Base-by-base conservation (phyloP, 306 rosid genomes). In the Arachis hypogaea region DNA sequence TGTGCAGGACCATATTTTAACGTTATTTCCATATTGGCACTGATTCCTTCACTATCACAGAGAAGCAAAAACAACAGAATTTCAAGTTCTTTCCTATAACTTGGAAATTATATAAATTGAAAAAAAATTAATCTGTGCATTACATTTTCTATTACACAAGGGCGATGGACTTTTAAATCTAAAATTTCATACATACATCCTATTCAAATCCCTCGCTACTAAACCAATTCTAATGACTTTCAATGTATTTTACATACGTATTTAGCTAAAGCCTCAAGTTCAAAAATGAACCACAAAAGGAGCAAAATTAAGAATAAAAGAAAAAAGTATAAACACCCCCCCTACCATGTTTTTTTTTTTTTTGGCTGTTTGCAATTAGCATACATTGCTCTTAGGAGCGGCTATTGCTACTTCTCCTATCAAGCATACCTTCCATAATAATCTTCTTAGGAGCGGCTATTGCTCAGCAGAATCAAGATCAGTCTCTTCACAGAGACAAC, bases 341-440 rank as follows among this genome's bases (percentile, higher is more conserved):
- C 28, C 1, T 22, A 22, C 28, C 28, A 22, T 22, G 28, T 22
- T 22, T 22, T 1, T 22, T 1, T 22, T 22, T 22, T 9, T 22
- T 10, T 12, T 4, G 42, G 36, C 18, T 50, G 10, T 40, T 72
- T 36, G 22, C 5, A 8, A 72, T 11, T 11, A 11, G 47, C 12
- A 33, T 5, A 1, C n/a, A n/a, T 51, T 5, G 28, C 43, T 52
- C 8, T 3, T 3, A 47, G 36, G 44, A 52, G 6, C 7, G 12
- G 9, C 18, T 36, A 74, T 69, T 56, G 66, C 46, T 43, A 33
- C 56, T 57, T 7, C 42, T 55, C 46, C 46, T 43, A 22, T 55
- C 40, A 28, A 54, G 73, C 61, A 67, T 2, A 10, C 72, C 80
- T 67, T 68, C 47, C 76, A 43, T n/a, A 9, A 63, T 11, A 16